Evolutionary conservation across 352 stramenopile species (phyloP).

Genomic region (Phytophthora podocarpi): DNA sequence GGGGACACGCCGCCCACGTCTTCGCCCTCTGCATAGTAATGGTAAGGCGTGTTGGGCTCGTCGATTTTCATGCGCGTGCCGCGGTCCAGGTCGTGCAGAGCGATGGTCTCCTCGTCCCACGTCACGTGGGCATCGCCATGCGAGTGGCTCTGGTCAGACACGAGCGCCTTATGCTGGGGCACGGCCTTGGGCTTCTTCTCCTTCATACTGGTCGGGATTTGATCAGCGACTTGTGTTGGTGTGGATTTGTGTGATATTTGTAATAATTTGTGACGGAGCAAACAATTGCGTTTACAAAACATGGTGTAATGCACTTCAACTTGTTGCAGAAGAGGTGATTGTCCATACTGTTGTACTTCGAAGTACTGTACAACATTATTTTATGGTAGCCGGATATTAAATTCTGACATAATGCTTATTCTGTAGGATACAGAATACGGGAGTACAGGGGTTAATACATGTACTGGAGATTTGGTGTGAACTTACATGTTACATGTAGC

Average conservation of each 20-base stretch:
- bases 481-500: too few relatives aligned
- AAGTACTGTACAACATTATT: too few relatives aligned
- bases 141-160: conserved; percentile 6
- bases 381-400: too few relatives aligned
- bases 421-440: too few relatives aligned
- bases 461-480: too few relatives aligned
- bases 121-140: conserved; percentile 56
- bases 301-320: background rate
- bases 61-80: conserved; percentile 95
- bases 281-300: background rate
- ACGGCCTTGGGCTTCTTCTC: conserved; percentile 24
- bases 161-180: conserved; percentile 19
- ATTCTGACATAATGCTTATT: too few relatives aligned
- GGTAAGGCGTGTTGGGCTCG: conserved; percentile 93
- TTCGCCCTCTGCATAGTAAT: conserved; percentile 65
- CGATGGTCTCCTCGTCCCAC: conserved; percentile 94
- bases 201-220: conserved; percentile 5
- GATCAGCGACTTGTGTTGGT: background rate
- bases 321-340: conserved; percentile 6
- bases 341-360: too few relatives aligned
- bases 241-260: background rate
- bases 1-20: conserved; percentile 47
- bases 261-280: background rate
- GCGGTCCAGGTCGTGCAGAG: conserved; percentile 88
- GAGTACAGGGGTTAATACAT: too few relatives aligned